Evolutionary conservation across 352 stramenopile species (phyloP).

Genomic region (Phytophthora kernoviae): DNA sequence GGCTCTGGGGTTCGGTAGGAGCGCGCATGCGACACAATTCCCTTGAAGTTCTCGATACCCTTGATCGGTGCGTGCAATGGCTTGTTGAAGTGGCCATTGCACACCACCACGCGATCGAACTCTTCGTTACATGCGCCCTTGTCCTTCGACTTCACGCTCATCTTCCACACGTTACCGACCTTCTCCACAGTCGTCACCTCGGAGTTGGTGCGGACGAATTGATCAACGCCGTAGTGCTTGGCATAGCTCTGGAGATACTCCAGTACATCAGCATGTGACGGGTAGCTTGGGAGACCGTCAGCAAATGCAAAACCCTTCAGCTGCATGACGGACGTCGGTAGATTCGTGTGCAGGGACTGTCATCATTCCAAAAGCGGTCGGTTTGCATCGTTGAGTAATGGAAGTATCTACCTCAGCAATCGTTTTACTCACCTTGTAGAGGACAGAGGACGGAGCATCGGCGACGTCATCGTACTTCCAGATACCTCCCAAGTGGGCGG

Average conservation of each 20-base stretch:
- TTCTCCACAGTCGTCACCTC: conserved; percentile 52
- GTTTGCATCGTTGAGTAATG: not conserved
- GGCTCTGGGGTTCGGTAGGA: conserved; percentile 45
- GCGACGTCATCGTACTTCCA: conserved; percentile 68
- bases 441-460: conserved; percentile 46
- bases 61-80: conserved; percentile 48
- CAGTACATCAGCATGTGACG: conserved; percentile 59
- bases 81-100: conserved; percentile 73
- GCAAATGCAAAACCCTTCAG: conserved; percentile 63
- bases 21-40: conserved; percentile 44
- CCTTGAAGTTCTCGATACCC: conserved; percentile 53
- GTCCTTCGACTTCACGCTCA: conserved; percentile 38
- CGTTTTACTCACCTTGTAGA: conserved; percentile 64
- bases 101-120: conserved; percentile 71
- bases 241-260: conserved; percentile 67
- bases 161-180: conserved; percentile 27
- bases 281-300: conserved; percentile 47
- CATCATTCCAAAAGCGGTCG: not conserved
- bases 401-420: too few species aligned
- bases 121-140: conserved; percentile 50
- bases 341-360: conserved; percentile 75
- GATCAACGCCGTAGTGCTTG: conserved; percentile 45
- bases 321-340: conserved; percentile 77
- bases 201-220: conserved; percentile 51
- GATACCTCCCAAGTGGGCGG: conserved; percentile 55